These are phyloP conservation scores for Aspergillus diversus DNA, from an alignment of 495 filamentous ascomycete species.

Conservation along the genomic window DNA sequence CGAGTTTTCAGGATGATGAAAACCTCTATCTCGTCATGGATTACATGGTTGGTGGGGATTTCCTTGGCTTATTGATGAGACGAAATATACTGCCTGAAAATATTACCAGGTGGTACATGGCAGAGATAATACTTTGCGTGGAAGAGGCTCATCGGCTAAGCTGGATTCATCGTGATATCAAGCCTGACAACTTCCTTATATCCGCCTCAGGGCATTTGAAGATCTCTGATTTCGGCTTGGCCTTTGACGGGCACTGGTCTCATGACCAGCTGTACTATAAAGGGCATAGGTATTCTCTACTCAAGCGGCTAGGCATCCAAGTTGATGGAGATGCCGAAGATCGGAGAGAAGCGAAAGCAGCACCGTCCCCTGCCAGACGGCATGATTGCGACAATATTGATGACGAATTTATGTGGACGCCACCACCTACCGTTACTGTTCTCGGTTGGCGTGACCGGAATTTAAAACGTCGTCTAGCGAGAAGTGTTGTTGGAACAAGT, in stretches of 20 bases:
- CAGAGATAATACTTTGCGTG: conserved; percentile 94
- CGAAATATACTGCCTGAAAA: conserved; percentile 78
- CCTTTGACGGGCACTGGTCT: conserved; percentile 93
- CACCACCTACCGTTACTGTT: conserved; percentile 38
- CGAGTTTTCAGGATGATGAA: conserved; percentile 83
- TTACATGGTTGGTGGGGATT: conserved; percentile 95
- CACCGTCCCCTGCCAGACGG: conserved; percentile 18
- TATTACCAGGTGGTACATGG: conserved; percentile 81
- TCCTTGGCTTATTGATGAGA: conserved; percentile 81
- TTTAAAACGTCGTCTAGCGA: conserved; percentile 72
- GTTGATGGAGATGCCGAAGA: conserved; percentile 79
- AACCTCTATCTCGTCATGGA: conserved; percentile 95
- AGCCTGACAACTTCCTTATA: conserved; percentile 95
- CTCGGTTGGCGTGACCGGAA: conserved; percentile 78
- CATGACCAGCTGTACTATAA: conserved; percentile 86
- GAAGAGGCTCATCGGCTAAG: conserved; percentile 86
- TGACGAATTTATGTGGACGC: conserved; percentile 21
- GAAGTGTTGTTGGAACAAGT: conserved; percentile 91
- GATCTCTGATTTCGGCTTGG: conserved; percentile 93
- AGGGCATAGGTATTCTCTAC: conserved; percentile 75
- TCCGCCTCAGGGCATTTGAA: conserved; percentile 86
- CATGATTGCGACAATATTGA: conserved; percentile 12
- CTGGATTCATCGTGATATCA: conserved; percentile 94
- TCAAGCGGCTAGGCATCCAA: conserved; percentile 73
- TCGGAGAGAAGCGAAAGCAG: conserved; percentile 51